A percentile compares a stretch with the other conserved stretches of the same genome.
Evolutionary conservation across 2,329 filamentous ascomycete genomes (phyloP).

Genomic region (Xylariales sp.): DNA sequence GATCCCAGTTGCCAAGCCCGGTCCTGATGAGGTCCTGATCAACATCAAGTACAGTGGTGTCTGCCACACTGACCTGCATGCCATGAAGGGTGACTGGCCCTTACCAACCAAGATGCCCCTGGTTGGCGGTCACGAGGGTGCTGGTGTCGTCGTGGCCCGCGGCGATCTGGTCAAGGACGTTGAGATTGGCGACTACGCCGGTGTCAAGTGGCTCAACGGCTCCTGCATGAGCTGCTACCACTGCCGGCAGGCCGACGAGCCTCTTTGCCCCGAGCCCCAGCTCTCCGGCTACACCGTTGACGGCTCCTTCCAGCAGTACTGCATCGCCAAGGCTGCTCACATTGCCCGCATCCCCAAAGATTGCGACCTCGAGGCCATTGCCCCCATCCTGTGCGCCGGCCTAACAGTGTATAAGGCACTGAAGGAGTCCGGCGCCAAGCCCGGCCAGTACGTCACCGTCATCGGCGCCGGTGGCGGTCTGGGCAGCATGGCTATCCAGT

Average conservation of each 20-base stretch:
- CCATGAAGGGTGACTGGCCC: constrained; percentile 88
- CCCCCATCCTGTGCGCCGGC: constrained; percentile 79
- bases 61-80: constrained; percentile 80
- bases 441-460: constrained; percentile 77
- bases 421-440: constrained; percentile 72
- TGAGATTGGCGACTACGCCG: constrained; percentile 77
- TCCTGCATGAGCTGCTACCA: constrained; percentile 79
- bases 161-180: constrained; percentile 75
- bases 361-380: constrained; percentile 68
- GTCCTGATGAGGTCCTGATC: constrained; percentile 84
- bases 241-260: constrained; percentile 78
- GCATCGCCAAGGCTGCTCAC: constrained; percentile 80
- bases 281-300: constrained; percentile 92
- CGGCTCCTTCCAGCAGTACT: constrained; percentile 90
- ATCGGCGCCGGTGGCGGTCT: constrained; percentile 84
- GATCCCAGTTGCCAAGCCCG: constrained; percentile 77
- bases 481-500: constrained; percentile 73
- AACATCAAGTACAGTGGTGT: constrained; percentile 89
- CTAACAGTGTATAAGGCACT: constrained; percentile 90
- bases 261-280: constrained; percentile 69
- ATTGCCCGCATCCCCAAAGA: constrained; percentile 78
- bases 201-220: constrained; percentile 92
- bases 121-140: constrained; percentile 77
- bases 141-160: constrained; percentile 75
- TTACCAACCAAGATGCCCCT: constrained; percentile 77